These are phyloP conservation scores for Trichoderma atrobrunneum DNA, from an alignment of 2,329 filamentous ascomycete species.

Conservation along the genomic window DNA sequence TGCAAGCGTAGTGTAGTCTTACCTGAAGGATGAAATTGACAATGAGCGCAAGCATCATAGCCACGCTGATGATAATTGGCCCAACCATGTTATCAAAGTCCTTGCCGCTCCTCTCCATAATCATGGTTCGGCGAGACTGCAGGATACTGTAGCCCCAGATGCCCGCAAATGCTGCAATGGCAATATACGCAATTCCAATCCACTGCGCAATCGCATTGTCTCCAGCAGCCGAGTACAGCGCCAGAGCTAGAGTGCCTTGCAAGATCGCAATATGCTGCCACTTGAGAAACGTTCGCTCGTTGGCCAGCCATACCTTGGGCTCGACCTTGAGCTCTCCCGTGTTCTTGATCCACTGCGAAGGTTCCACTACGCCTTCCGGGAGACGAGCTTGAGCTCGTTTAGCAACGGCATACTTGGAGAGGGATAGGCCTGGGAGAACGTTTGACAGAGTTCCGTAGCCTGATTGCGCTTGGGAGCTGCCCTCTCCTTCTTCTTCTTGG, in stretches of 20 bases:
- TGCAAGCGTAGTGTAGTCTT: slow-evolving; percentile 29
- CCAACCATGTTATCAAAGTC: slow-evolving; percentile 90
- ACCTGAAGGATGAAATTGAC: slow-evolving; percentile 90
- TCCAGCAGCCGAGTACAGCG: slow-evolving; percentile 84
- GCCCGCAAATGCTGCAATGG: slow-evolving; percentile 78
- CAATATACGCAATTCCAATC: slow-evolving; percentile 80
- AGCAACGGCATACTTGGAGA: slow-evolving; percentile 69
- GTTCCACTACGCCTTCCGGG: slow-evolving; percentile 85
- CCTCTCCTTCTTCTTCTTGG: slow-evolving; percentile 36
- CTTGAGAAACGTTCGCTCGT: slow-evolving; percentile 96
- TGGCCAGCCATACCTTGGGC: slow-evolving; percentile 97
- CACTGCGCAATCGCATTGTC: slow-evolving; percentile 71
- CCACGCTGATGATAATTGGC: slow-evolving; percentile 77
- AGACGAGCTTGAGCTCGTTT: slow-evolving; percentile 56
- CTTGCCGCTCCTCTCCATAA: slow-evolving; percentile 79
- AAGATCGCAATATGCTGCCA: slow-evolving; percentile 96
- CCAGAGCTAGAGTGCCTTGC: slow-evolving; percentile 77
- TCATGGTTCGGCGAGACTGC: slow-evolving; percentile 71
- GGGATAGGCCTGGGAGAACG: slow-evolving; percentile 78
- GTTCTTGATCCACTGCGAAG: slow-evolving; percentile 90
- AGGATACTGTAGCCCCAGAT: slow-evolving; percentile 87
- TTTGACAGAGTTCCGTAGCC: slow-evolving; percentile 61
- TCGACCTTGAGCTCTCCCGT: slow-evolving; percentile 87
- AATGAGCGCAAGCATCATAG: slow-evolving; percentile 73
- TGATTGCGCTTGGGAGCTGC: slow-evolving; percentile 33